These are phyloP conservation scores for Bacidia rubella DNA, from an alignment of 495 filamentous ascomycete genomes.

Conservation along the genomic window DNA sequence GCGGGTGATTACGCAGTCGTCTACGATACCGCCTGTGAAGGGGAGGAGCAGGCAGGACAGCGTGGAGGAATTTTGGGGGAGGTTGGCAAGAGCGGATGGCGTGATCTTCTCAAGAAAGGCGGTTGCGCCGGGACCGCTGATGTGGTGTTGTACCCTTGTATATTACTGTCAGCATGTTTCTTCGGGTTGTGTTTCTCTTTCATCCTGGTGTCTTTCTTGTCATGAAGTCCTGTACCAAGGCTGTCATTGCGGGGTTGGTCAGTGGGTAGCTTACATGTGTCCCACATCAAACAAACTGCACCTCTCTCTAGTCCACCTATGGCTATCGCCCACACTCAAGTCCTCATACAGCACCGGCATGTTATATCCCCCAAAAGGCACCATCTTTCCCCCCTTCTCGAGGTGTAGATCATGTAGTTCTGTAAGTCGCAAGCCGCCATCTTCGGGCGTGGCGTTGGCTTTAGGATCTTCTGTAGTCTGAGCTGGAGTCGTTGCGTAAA, in stretches of 20 bases:
- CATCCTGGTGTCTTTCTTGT: background rate
- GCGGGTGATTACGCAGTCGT: slow-evolving; percentile 80
- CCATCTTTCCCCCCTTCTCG: slow-evolving; percentile 75
- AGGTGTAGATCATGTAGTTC: slow-evolving; percentile 76
- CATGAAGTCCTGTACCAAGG: background rate
- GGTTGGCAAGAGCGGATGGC: slow-evolving; percentile 48
- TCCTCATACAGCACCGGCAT: slow-evolving; percentile 87
- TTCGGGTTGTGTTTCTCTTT: slow-evolving; percentile 1
- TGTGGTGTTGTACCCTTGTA: slow-evolving; percentile 55
- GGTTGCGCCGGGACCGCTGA: slow-evolving; percentile 66
- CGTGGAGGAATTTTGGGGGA: slow-evolving; percentile 50
- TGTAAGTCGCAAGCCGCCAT: slow-evolving; percentile 30
- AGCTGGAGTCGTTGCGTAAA: background rate
- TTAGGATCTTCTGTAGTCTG: background rate
- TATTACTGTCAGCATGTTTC: too few relatives aligned
- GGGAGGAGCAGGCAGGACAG: slow-evolving; percentile 70
- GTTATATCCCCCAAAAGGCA: slow-evolving; percentile 83
- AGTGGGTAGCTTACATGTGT: slow-evolving; percentile 32
- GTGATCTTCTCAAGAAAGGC: slow-evolving; percentile 69
- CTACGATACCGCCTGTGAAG: slow-evolving; percentile 76
- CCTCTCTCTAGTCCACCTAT: slow-evolving; percentile 75
- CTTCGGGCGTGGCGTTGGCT: slow-evolving; percentile 5
- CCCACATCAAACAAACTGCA: slow-evolving; percentile 79
- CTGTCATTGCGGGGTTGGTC: background rate
- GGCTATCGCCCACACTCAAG: slow-evolving; percentile 61